Evolutionary conservation across 148 eudicot species (phyloP).

Genomic region (Cornus controversa): DNA sequence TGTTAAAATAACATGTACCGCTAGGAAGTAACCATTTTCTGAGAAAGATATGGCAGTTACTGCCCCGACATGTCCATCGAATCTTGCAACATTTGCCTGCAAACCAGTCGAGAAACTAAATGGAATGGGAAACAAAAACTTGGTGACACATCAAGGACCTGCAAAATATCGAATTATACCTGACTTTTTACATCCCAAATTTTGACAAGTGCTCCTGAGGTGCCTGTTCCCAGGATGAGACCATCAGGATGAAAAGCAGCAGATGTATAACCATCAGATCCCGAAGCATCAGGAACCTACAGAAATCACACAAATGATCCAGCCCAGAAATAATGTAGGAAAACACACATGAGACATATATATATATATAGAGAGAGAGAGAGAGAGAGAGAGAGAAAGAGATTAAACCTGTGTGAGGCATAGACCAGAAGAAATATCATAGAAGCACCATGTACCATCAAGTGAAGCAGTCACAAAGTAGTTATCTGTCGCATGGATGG

Average conservation of each 20-base stretch:
- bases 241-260: slow-evolving; percentile 98
- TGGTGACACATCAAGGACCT: background rate
- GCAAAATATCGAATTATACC: slow-evolving; percentile 36
- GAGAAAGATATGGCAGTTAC: slow-evolving; percentile 91
- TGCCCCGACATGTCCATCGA: slow-evolving; percentile 86
- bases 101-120: slow-evolving; percentile 15
- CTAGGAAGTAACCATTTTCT: slow-evolving; percentile 96
- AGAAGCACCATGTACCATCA: slow-evolving; percentile 95
- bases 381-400: slow-evolving; percentile 18
- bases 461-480: slow-evolving; percentile 89
- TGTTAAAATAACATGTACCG: slow-evolving; percentile 42
- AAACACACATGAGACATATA: background rate
- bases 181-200: slow-evolving; percentile 98
- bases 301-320: background rate
- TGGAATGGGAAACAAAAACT: background rate
- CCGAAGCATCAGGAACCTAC: slow-evolving; percentile 76
- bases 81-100: slow-evolving; percentile 82
- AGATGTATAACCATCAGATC: slow-evolving; percentile 83
- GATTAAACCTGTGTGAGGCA: slow-evolving; percentile 80
- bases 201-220: slow-evolving; percentile 74
- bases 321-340: background rate
- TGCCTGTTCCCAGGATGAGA: slow-evolving; percentile 96
- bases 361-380: no score
- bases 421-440: slow-evolving; percentile 72
- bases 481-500: slow-evolving; percentile 83